Base-by-base conservation (phyloP, 352 stramenopile species). In the Globisporangium orthogonon region DNA sequence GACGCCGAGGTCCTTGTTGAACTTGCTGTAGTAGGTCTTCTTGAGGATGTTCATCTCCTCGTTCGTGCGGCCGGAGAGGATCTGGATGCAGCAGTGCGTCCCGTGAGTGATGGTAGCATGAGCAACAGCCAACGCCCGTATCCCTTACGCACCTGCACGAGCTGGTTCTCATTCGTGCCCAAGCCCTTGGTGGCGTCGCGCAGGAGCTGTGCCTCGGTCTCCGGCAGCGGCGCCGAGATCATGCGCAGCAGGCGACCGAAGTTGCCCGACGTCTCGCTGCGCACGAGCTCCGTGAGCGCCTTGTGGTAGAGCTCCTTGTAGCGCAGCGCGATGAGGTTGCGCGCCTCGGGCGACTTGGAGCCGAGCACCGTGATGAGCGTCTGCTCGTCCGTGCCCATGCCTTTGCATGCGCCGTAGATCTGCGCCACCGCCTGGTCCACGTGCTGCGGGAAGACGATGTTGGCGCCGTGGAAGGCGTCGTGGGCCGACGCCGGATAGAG, bases 41-140 rank as follows among this genome's bases (percentile, higher is more conserved):
- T 90, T 91, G 40, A 93, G 64, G 40, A 93, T 86, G 56, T 65
- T 69, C 69, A 93, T 86, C 57, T 93, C 83, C n/a, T 85, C 77
- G 54, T 89, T 89, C 29, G 83, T 81, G 51, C 83, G 78, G 2
- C 80, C 80, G 10, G 73, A 71, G 10, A 93, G 50, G 54, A 93
- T 78, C 68, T 84, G 23, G 23, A 23, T 23, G 23, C 23, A 23
- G 23, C 23, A 23, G 23, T 23, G 23, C 23, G 23, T 23, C 23
- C 23, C 11, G 35, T 35, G 28, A 49, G 18, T n/a, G 52, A 23
- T 23, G 23, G 23, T 23, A 23, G 23, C 23, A 23, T 23, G 23
- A 23, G 23, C 23, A 23, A 23, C 23, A 23, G 23, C 1, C 23
- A 23, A 23, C 23, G 23, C 23, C 23, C 23, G 23, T 23, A 23